A percentile compares a stretch with the other conserved stretches of the same genome.
Evolutionary conservation across 1,139 yeast species (phyloP).

Genomic region (Suhomyces bokatorum): DNA sequence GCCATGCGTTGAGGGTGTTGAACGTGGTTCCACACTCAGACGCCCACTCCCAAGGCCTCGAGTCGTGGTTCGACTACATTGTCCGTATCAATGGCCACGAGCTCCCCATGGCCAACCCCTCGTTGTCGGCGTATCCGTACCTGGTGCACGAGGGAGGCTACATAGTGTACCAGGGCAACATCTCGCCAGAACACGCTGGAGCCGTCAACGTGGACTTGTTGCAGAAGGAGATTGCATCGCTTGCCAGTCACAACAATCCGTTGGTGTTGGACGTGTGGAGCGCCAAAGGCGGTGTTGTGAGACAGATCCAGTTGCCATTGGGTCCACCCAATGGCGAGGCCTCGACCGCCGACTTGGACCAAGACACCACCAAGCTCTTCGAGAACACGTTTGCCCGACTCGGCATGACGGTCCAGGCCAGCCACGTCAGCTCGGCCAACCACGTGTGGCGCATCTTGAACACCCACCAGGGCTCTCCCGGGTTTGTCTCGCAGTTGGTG

Average conservation of each 20-base stretch:
- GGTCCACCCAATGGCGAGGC: conserved; percentile 20
- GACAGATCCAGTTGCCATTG: conserved; percentile 53
- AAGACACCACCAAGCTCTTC: conserved; percentile 18
- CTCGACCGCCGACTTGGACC: conserved; percentile 12
- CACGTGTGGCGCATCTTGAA: conserved; percentile 86
- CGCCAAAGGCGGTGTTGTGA: conserved; percentile 78
- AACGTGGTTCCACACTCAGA: conserved; percentile 42
- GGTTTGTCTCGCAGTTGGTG: conserved; percentile 76
- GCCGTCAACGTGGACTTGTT: conserved; percentile 37
- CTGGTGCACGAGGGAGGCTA: conserved; percentile 47
- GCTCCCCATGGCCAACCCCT: conserved; percentile 51
- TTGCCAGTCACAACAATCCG: conserved; percentile 35
- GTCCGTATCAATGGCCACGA: conserved; percentile 77
- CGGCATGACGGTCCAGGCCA: conserved; percentile 75
- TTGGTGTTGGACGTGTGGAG: conserved; percentile 76
- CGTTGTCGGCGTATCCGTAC: conserved; percentile 33
- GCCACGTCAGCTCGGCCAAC: conserved; percentile 73
- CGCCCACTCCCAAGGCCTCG: conserved; percentile 49
- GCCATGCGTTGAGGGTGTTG: conserved; percentile 45
- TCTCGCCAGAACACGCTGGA: conserved; percentile 41
- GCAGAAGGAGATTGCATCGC: conserved; percentile 35
- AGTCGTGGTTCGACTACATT: conserved; percentile 85
- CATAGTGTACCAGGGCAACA: conserved; percentile 39
- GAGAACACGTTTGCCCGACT: conserved; percentile 35
- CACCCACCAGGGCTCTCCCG: conserved; percentile 79